Evolutionary conservation across 805 yeast species (phyloP).

Genomic region (Blastobotrys peoriensis): DNA sequence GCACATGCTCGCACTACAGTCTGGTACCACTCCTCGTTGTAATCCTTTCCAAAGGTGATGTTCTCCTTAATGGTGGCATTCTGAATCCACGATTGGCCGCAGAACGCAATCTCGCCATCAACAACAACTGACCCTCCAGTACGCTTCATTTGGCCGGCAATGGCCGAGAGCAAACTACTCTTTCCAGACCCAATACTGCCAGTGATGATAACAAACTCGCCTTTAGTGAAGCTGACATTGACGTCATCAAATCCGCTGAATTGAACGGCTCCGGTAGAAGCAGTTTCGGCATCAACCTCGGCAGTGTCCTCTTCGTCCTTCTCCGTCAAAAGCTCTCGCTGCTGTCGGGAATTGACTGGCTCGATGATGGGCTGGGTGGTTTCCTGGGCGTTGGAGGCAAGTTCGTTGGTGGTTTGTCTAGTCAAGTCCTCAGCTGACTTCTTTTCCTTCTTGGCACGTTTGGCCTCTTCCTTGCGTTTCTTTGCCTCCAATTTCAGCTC

Average conservation of each 20-base stretch:
- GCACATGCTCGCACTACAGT: slow-evolving; percentile 57
- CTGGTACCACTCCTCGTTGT: slow-evolving; percentile 43
- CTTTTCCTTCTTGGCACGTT: slow-evolving; percentile 4
- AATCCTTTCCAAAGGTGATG: slow-evolving; percentile 58
- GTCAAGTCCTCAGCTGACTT: slow-evolving; percentile 22
- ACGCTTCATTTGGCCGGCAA: slow-evolving; percentile 60
- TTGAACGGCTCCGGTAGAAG: slow-evolving; percentile 18
- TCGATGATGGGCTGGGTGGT: slow-evolving; percentile 15
- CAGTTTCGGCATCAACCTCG: slow-evolving; percentile 5
- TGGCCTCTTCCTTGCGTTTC: slow-evolving; percentile 6
- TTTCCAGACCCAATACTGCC: slow-evolving; percentile 74
- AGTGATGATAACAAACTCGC: slow-evolving; percentile 61
- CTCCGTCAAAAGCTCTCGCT: slow-evolving; percentile 9
- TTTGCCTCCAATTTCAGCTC: slow-evolving; percentile 11
- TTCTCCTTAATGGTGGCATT: slow-evolving; percentile 67
- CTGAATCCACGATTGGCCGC: slow-evolving; percentile 69
- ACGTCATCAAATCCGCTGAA: slow-evolving; percentile 36
- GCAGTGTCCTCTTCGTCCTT: slow-evolving; percentile 2
- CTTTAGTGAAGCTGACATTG: slow-evolving; percentile 44
- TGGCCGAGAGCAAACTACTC: slow-evolving; percentile 55
- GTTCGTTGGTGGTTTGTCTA: slow-evolving; percentile 36
- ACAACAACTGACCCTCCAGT: slow-evolving; percentile 41
- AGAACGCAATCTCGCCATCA: slow-evolving; percentile 42
- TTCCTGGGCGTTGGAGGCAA: slow-evolving; percentile 20
- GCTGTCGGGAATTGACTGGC: slow-evolving; percentile 26